Evolutionary conservation across 257 asterid genomes (phyloP), one percentile per base, ranked within the genome.

Genomic region (Scutellaria galericulata): DNA sequence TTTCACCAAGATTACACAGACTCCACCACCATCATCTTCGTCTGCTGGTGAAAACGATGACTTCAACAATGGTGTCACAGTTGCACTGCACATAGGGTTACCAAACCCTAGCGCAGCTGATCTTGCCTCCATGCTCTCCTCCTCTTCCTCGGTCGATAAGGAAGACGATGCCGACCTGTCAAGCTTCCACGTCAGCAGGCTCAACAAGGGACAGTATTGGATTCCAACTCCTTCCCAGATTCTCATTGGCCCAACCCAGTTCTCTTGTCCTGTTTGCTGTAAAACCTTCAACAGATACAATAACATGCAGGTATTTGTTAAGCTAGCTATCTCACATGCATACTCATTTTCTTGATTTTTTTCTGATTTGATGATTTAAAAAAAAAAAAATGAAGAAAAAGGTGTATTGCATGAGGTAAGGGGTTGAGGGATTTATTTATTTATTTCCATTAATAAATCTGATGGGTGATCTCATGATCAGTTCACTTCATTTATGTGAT

Each of bases 91-190:
- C 40, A 92, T 92, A 77, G 98, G 98, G 46, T 64, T 84, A 55
- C 98, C 98, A 82, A 93, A 86, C 95, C 98, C 97, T 88, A 92
- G 88, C 81, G 79, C 92, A 27, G 86, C 95, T 74, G 96, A 93
- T 80, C 91, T 90, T 68, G 95, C 92, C 0, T 77, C 91, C 48
- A 20, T 82, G 22, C 40, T 79, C 10, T 40, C 53, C 7, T 9
- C 56, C 2, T 50, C 65, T 11, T 79, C 86, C 15, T 71, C 79
- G 54, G 53, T 44, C 47, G 64, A 75, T 0, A 35, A 72, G 10
- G 86, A 75, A 10, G 82, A 65, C 54, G 86, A 64, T 18, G 74
- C 42, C 51, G 77, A 76, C 75, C 73, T 63, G 20, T 63, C 77
- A 27, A 87, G 84, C 35, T 79, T 57, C 82, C 71, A 84, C 59